These are phyloP conservation scores for Straminergon stramineum DNA, from an alignment of 225 moss, liverwort and hornwort genomes.

Conservation along the genomic window DNA sequence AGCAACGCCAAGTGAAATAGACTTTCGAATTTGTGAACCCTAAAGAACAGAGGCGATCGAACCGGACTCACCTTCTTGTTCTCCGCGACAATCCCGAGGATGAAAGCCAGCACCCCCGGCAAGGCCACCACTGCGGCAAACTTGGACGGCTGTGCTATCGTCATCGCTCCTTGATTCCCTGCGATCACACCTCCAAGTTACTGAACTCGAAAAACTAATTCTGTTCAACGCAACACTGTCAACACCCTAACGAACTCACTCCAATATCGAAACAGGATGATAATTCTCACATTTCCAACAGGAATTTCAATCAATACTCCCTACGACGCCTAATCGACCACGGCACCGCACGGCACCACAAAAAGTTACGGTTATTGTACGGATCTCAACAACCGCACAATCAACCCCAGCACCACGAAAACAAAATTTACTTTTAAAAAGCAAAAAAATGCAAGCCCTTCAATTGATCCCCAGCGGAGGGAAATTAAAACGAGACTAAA, in stretches of 20 bases:
- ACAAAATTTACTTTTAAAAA: too few species aligned
- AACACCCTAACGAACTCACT: not conserved
- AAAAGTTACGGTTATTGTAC: not conserved
- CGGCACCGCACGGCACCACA: not conserved
- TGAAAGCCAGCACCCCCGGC: conserved; percentile 61
- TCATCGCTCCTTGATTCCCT: conserved; percentile 45
- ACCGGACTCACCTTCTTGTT: conserved; percentile 57
- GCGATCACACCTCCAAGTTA: not conserved
- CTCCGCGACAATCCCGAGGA: conserved; percentile 73
- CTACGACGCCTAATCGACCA: not conserved
- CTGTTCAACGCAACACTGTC: not conserved
- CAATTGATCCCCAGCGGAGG: not conserved
- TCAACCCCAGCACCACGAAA: not conserved
- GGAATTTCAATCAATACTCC: not conserved
- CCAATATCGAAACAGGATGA: not conserved
- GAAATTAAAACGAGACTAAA: too few species aligned
- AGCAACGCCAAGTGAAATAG: not conserved
- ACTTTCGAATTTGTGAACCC: not conserved
- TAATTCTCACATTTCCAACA: not conserved
- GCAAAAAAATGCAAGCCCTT: not conserved
- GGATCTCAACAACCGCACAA: not conserved
- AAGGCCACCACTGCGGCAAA: conserved; percentile 41
- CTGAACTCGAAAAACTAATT: not conserved
- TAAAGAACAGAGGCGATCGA: not conserved
- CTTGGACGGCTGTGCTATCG: conserved; percentile 41